Conservation (phyloP, 176 grass and related monocot species). For the Metroxylon sagu region DNA sequence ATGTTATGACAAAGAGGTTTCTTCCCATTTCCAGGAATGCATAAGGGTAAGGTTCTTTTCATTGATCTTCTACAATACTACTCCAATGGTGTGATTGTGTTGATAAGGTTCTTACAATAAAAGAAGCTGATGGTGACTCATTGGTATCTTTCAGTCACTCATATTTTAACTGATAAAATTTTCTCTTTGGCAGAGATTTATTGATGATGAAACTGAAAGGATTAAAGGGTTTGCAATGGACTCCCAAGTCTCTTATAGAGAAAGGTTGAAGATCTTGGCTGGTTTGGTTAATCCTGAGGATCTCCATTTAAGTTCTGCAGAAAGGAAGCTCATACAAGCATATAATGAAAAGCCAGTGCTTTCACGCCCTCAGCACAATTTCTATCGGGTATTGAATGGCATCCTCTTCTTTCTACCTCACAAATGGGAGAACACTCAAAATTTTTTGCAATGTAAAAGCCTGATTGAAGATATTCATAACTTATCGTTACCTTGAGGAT, state of each 20-base stretch:
- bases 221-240: slow-evolving; percentile 74
- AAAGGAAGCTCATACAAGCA: slow-evolving; percentile 73
- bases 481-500: too few relatives aligned
- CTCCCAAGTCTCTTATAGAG: slow-evolving; percentile 54
- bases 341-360: slow-evolving; percentile 88
- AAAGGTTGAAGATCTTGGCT: slow-evolving; percentile 85
- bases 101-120: too few relatives aligned
- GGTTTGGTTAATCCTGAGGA: slow-evolving; percentile 77
- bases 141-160: too few relatives aligned
- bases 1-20: slow-evolving; percentile 91
- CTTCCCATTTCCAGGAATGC: slow-evolving; percentile 72
- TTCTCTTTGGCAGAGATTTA: slow-evolving; percentile 36
- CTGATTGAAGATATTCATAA: too few relatives aligned
- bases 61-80: not conserved
- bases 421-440: too few relatives aligned
- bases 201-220: slow-evolving; percentile 72
- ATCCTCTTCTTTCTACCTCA: too few relatives aligned
- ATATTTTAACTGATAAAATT: not conserved
- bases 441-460: too few relatives aligned
- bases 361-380: slow-evolving; percentile 79
- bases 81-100: too few relatives aligned
- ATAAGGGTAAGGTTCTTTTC: slow-evolving; percentile 40
- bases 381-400: slow-evolving; percentile 45
- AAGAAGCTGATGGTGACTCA: too few relatives aligned
- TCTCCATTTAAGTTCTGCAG: slow-evolving; percentile 57